phyloP scores from a whole-genome alignment of 2,329 filamentous ascomycete genomes.

The Colletotrichum paranaense region DNA sequence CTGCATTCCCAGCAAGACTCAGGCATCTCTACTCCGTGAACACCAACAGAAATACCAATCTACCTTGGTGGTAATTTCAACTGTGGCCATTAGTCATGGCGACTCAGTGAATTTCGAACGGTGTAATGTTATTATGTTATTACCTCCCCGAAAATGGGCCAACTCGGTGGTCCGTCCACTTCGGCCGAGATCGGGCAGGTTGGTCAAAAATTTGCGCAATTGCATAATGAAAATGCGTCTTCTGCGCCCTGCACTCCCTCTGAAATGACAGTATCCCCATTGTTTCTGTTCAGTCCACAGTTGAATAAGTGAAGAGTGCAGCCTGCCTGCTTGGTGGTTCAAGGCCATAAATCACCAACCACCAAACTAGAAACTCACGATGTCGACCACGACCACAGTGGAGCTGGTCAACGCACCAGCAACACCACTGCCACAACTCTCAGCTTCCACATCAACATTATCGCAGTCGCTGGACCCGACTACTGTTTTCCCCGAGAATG shows the following conservation, averaged over 20 bases:
- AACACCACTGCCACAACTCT: background rate
- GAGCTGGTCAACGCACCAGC: slow-evolving; percentile 1
- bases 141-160: slow-evolving; percentile 11
- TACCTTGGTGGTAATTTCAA: background rate
- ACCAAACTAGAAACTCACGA: background rate
- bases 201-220: slow-evolving; percentile 5
- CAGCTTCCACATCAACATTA: background rate
- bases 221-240: background rate
- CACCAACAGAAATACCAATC: background rate
- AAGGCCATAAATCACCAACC: background rate
- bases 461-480: background rate
- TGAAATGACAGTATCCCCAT: background rate
- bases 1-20: background rate
- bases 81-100: background rate
- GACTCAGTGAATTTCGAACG: background rate
- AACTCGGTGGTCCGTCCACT: slow-evolving; percentile 8
- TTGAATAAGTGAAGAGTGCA: background rate
- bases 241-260: background rate
- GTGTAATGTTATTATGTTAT: background rate
- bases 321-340: background rate
- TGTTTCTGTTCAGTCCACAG: background rate
- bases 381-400: slow-evolving; percentile 10
- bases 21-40: background rate
- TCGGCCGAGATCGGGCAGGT: slow-evolving; percentile 27
- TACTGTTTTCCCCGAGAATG: background rate